Evolutionary conservation across 2,329 filamentous ascomycete genomes (phyloP).

Genomic region (Lachnellula hyalina): DNA sequence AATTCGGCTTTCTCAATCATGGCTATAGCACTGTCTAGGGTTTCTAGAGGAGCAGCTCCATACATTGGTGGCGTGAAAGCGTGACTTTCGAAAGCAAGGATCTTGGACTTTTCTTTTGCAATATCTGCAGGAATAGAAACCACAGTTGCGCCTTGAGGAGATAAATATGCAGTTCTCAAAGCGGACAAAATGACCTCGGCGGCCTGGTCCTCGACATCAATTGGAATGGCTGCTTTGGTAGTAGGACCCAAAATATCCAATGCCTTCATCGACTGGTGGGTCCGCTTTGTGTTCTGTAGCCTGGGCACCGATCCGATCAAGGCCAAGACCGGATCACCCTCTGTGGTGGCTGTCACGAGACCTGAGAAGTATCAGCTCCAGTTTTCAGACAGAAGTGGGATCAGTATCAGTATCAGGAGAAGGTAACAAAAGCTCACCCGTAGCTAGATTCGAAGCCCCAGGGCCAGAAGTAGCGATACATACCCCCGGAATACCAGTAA

Average conservation of each 20-base stretch:
- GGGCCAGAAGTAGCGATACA: constrained; percentile 44
- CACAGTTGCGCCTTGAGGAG: constrained; percentile 39
- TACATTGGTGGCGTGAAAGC: constrained; percentile 38
- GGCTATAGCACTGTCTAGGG: too few relatives aligned
- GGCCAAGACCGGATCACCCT: constrained; percentile 44
- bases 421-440: constrained; percentile 33
- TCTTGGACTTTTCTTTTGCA: constrained; percentile 12
- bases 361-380: too few relatives aligned
- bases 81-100: constrained; percentile 34
- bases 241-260: constrained; percentile 40
- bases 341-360: constrained; percentile 38
- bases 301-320: constrained; percentile 43
- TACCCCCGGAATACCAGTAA: constrained; percentile 42
- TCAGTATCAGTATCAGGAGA: too few relatives aligned
- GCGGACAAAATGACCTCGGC: constrained; percentile 42
- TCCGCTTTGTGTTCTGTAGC: constrained; percentile 39
- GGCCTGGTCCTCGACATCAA: constrained; percentile 43
- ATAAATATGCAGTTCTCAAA: constrained; percentile 38
- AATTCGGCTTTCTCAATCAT: constrained; percentile 33
- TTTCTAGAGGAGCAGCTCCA: constrained; percentile 31
- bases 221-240: constrained; percentile 37
- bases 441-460: constrained; percentile 42
- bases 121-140: constrained; percentile 42
- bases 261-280: constrained; percentile 42
- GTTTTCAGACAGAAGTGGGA: too few relatives aligned